Evolutionary conservation across 257 asterid genomes (phyloP).

Genomic region (Eustoma russellianum): DNA sequence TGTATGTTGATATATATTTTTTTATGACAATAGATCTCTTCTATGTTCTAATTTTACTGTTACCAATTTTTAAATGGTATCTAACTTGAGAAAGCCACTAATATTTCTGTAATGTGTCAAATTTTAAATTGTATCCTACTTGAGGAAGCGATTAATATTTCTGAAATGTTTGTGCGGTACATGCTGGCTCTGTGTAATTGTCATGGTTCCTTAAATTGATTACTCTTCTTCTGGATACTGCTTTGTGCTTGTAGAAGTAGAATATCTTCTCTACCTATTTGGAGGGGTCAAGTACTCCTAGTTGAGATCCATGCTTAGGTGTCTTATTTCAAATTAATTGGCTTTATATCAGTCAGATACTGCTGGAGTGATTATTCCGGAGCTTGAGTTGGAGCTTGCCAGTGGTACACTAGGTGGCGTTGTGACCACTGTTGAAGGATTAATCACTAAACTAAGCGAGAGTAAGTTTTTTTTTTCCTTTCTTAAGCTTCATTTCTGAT

Average conservation of each 20-base stretch:
- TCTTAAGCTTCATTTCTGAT: background rate
- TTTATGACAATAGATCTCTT: no score
- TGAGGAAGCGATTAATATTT: no score
- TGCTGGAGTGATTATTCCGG: conserved; percentile 73
- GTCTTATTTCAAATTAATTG: conserved; percentile 13
- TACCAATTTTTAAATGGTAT: no score
- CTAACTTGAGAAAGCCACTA: no score
- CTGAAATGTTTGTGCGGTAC: no score
- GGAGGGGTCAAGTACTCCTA: background rate
- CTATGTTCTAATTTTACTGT: no score
- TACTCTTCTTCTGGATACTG: background rate
- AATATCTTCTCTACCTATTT: background rate
- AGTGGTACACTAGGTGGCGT: conserved; percentile 93
- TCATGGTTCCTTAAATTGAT: no score
- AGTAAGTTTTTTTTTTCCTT: conserved; percentile 53
- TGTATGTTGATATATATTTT: no score
- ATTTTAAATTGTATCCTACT: no score
- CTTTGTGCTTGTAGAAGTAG: background rate
- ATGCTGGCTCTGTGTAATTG: no score
- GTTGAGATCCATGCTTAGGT: conserved; percentile 1
- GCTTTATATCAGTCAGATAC: conserved; percentile 63
- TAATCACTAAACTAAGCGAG: conserved; percentile 73
- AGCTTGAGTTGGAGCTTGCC: conserved; percentile 74
- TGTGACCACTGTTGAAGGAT: conserved; percentile 91
- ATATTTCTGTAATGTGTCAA: no score